phyloP scores from a whole-genome alignment of 169 alveolate species.

The Plasmodium relictum region DNA sequence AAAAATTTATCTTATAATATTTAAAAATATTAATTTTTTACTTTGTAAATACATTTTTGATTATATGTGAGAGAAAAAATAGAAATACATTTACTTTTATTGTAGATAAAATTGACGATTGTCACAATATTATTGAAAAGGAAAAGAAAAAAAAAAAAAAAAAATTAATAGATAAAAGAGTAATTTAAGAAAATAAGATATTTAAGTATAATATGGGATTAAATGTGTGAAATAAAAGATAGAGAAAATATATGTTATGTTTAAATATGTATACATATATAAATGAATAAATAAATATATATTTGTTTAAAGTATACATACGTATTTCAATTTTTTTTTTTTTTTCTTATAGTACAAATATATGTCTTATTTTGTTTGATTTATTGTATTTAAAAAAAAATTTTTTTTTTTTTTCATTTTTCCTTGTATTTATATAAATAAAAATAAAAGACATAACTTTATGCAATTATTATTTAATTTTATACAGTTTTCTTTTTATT shows the following conservation, averaged over 20 bases:
- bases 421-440: slow-evolving; percentile 18
- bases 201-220: too few species aligned
- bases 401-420: slow-evolving; percentile 19
- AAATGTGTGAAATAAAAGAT: too few species aligned
- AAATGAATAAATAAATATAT: slow-evolving; percentile 3
- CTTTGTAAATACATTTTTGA: neutral
- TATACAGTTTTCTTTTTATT: slow-evolving; percentile 4
- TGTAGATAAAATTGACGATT: neutral
- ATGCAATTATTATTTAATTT: slow-evolving; percentile 28
- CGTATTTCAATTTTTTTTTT: slow-evolving; percentile 8
- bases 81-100: neutral
- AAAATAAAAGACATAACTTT: slow-evolving; percentile 55
- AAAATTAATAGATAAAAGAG: neutral
- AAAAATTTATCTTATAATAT: too few species aligned
- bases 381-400: slow-evolving; percentile 20
- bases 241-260: neutral
- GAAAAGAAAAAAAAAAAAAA: slow-evolving; percentile 3
- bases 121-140: slow-evolving; percentile 4
- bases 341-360: slow-evolving; percentile 20
- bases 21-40: too few species aligned
- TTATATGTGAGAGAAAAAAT: neutral
- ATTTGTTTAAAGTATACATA: neutral
- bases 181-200: neutral
- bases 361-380: slow-evolving; percentile 74
- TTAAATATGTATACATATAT: neutral